These are phyloP conservation scores for Nemophila menziesii DNA, from an alignment of 257 asterid genomes.

Conservation along the genomic window DNA sequence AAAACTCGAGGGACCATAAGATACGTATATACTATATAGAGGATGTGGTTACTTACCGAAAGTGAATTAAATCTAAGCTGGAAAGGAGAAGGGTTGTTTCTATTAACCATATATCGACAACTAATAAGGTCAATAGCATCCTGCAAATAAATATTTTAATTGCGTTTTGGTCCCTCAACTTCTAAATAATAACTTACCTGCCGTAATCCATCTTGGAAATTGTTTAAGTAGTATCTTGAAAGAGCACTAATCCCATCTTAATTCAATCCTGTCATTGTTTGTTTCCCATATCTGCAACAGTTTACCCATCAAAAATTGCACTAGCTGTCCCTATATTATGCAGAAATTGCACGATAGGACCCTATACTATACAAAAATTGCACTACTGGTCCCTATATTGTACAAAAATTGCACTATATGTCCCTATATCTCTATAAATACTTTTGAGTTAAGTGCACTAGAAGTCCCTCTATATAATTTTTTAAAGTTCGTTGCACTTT, in stretches of 20 bases:
- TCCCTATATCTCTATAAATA: no score
- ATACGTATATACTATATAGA: no score
- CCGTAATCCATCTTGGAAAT: constrained; percentile 86
- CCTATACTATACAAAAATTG: no score
- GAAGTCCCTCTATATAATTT: no score
- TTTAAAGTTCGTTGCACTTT: no score
- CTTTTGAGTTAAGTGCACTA: no score
- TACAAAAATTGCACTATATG: no score
- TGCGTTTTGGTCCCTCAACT: not conserved
- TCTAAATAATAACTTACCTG: constrained; percentile 40
- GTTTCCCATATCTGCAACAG: constrained; percentile 81
- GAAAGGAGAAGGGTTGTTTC: constrained; percentile 43
- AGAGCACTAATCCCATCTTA: constrained; percentile 91
- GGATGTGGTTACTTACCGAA: constrained; percentile 40
- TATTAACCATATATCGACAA: constrained; percentile 68
- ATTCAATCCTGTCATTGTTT: constrained; percentile 70
- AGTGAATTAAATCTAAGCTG: constrained; percentile 54
- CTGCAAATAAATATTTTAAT: constrained; percentile 24
- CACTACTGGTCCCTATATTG: no score
- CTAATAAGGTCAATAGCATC: constrained; percentile 89
- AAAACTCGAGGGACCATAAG: no score
- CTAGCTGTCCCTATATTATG: no score
- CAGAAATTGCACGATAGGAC: no score
- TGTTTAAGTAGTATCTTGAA: constrained; percentile 84
- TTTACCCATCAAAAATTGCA: no score